Evolutionary conservation across 805 yeast genomes (phyloP).

Genomic region (Hanseniaspora singularis): DNA sequence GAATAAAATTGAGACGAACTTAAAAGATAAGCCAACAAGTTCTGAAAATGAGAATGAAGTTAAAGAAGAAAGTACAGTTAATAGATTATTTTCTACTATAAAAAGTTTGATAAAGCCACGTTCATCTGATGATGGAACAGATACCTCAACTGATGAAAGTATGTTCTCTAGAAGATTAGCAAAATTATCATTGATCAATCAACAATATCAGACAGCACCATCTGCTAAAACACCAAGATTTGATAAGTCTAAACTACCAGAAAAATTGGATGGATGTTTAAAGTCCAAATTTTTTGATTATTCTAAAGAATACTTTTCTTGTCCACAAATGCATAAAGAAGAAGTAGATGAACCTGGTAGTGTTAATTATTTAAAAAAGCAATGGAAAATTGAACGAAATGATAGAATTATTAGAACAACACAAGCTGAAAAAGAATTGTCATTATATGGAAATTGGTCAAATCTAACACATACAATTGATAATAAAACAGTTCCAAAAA

Average conservation of each 20-base stretch:
- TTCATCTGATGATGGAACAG: conserved; percentile 22
- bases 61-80: conserved; percentile 18
- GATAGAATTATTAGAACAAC: conserved; percentile 78
- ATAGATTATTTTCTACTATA: conserved; percentile 22
- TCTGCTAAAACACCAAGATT: conserved; percentile 50
- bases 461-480: conserved; percentile 45
- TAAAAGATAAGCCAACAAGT: too few species aligned
- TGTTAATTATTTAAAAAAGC: conserved; percentile 61
- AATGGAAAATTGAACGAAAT: conserved; percentile 85
- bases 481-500: conserved; percentile 68
- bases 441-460: conserved; percentile 80
- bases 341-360: conserved; percentile 91
- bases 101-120: conserved; percentile 11
- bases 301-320: conserved; percentile 83
- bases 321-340: conserved; percentile 78
- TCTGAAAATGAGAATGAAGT: too few species aligned
- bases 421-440: conserved; percentile 75
- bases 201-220: conserved; percentile 35
- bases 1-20: conserved; percentile 19
- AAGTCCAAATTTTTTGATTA: conserved; percentile 58
- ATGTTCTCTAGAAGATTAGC: conserved; percentile 10
- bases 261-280: conserved; percentile 35
- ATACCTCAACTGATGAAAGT: conserved; percentile 14
- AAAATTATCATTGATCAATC: conserved; percentile 23
- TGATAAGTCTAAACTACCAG: conserved; percentile 22